These are phyloP conservation scores for Fusarium newnesense DNA, from an alignment of 2,329 filamentous ascomycete species.

Conservation along the genomic window DNA sequence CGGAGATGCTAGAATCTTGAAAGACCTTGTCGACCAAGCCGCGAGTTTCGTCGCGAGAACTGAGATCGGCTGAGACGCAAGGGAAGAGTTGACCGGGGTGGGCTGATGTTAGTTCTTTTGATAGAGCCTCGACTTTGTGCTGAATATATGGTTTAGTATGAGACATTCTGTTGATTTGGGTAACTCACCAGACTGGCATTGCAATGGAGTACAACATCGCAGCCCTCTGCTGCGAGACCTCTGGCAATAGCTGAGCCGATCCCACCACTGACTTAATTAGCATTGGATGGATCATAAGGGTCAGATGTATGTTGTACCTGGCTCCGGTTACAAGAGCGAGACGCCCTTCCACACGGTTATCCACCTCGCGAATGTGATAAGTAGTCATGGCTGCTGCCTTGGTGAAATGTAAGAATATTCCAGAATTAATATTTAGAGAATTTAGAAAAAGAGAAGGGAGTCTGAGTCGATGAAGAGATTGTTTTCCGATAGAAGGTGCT, in stretches of 20 bases:
- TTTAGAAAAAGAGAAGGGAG: no score
- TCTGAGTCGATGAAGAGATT: not conserved
- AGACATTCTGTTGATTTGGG: accelerated
- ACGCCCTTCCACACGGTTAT: conserved; percentile 22
- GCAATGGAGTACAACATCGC: conserved; percentile 30
- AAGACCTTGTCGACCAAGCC: conserved; percentile 9
- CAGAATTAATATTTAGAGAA: no score
- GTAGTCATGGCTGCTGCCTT: not conserved
- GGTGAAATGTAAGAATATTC: not conserved
- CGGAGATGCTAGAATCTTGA: not conserved
- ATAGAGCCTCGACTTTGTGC: conserved; percentile 23
- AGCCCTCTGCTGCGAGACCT: conserved; percentile 21
- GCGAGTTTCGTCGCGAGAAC: conserved; percentile 19
- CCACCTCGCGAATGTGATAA: conserved; percentile 18
- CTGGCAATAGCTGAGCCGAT: conserved; percentile 25
- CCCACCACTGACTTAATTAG: conserved; percentile 5
- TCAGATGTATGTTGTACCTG: conserved; percentile 1
- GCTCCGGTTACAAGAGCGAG: conserved; percentile 30
- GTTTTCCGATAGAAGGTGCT: not conserved
- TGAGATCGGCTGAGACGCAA: conserved; percentile 21
- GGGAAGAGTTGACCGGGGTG: conserved; percentile 14
- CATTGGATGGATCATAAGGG: accelerated
- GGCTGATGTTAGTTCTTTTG: not conserved
- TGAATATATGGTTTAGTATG: not conserved
- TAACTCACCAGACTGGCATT: conserved; percentile 13